Evolutionary conservation across 2,329 filamentous ascomycete genomes (phyloP).

Genomic region (Fusarium vanettenii): DNA sequence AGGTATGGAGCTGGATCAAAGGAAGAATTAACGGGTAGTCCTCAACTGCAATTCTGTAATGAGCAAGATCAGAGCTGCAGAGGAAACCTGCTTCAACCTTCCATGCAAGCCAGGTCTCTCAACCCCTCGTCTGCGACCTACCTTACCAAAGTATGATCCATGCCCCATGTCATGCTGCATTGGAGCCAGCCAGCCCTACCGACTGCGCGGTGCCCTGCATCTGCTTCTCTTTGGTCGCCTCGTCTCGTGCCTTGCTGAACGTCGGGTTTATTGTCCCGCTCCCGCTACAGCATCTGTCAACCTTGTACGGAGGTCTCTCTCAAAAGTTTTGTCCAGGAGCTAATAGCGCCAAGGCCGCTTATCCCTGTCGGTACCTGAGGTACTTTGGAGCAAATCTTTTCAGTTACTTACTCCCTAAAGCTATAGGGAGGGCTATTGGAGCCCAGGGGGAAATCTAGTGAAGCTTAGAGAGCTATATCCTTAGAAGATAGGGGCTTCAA

Average conservation of each 20-base stretch:
- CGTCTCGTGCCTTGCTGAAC: constrained; percentile 19
- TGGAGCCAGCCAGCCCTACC: not conserved
- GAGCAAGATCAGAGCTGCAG: not conserved
- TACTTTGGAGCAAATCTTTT: too few relatives aligned
- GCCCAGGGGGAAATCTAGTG: too few relatives aligned
- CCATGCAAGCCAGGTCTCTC: constrained; percentile 19
- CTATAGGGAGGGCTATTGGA: too few relatives aligned
- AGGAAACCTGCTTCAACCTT: constrained; percentile 6
- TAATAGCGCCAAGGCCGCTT: too few relatives aligned
- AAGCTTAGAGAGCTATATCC: too few relatives aligned
- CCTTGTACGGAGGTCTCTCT: too few relatives aligned
- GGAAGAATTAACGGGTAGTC: not conserved
- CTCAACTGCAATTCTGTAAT: not conserved
- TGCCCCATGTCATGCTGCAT: constrained; percentile 16
- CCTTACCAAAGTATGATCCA: constrained; percentile 13
- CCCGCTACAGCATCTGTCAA: constrained; percentile 24
- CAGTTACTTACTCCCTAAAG: too few relatives aligned
- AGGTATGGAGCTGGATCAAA: constrained; percentile 13
- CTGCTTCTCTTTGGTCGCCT: not conserved
- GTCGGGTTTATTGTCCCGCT: constrained; percentile 4
- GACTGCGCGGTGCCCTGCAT: not conserved
- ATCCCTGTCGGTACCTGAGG: too few relatives aligned
- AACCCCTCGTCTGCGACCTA: constrained; percentile 15
- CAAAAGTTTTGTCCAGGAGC: too few relatives aligned
- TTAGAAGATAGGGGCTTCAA: too few relatives aligned